Base-by-base conservation (phyloP, 73 alveolate species). In the Breviolum minutum region DNA sequence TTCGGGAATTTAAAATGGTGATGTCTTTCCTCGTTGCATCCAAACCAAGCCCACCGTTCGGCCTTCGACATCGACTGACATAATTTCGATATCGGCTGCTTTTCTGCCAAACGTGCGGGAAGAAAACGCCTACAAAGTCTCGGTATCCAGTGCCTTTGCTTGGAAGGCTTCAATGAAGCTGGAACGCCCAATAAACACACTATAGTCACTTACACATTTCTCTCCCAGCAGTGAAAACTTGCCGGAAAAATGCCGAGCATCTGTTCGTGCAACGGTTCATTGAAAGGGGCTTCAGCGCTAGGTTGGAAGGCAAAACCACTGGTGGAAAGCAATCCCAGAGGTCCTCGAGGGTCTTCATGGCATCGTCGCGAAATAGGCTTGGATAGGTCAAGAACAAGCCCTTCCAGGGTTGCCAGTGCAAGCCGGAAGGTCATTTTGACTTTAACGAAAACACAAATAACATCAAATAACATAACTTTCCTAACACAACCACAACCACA, bases 101-200 rank as follows among this genome's bases (percentile, higher is more conserved):
- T 12, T 27, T 71, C 63, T 83, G 97, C 97, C 97, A 92, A 26
- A 74, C 89, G 80, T 92, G 97, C 24, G 97, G 97, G 64, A 27
- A 92, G 64, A 92, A 92, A n/a, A 61, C 97, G n/a, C 81, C 89
- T 40, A 74, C 97, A 14, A 92, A 92, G 97, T 92, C 97, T 14
- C 14, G 29, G 69, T 70, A 90, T 54, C 96, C 96, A 22, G 96
- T 90, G 20, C 87, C 71, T 54, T 24, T 32, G 63, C 71, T 22
- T 68, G 77, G 91, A 10, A 40, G 19, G 19, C 16, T 32, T 79
- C 87, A 14, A 11, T n/a, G 54, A 19, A n/a, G 87, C 54, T n/a
- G 87, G 29, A 24, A 10, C 24, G 54, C 87, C 54, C 13, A n/a
- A 79, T 8, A n/a, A n/a, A 20, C 66, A 40, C 54, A 40, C 54